These are phyloP conservation scores for Epichloe brachyelytri DNA, from an alignment of 2,329 filamentous ascomycete genomes.

Conservation along the genomic window DNA sequence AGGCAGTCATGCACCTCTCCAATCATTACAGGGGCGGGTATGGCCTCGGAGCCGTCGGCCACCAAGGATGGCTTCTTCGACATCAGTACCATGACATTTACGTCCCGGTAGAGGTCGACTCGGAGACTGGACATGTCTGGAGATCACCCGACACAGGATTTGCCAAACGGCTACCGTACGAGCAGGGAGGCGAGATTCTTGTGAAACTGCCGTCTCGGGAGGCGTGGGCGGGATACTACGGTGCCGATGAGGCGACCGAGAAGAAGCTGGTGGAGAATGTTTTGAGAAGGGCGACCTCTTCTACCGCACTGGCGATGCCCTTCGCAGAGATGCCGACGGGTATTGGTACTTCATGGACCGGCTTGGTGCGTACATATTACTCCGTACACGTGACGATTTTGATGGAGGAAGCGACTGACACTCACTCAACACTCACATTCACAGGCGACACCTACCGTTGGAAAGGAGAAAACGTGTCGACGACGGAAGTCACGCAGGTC, in stretches of 20 bases:
- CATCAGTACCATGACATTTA: background rate
- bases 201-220: constrained; percentile 3
- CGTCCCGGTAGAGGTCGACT: constrained; percentile 3
- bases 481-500: constrained; percentile 52
- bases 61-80: constrained; percentile 6
- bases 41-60: constrained; percentile 4
- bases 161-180: constrained; percentile 4
- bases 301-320: constrained; percentile 55
- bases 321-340: constrained; percentile 48
- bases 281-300: constrained; percentile 53
- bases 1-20: background rate
- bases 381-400: background rate
- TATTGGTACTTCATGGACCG: constrained; percentile 56
- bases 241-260: constrained; percentile 1
- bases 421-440: background rate
- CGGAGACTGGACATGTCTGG: constrained; percentile 4
- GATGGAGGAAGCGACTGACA: background rate
- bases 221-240: constrained; percentile 5
- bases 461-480: constrained; percentile 59
- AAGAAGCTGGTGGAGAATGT: constrained; percentile 4
- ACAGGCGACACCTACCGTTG: constrained; percentile 54
- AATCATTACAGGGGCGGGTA: constrained; percentile 1
- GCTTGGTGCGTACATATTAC: constrained; percentile 1
- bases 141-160: constrained; percentile 5
- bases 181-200: constrained; percentile 5